phyloP scores from a whole-genome alignment of 2,329 filamentous ascomycete genomes.

The Endothia cerciana region DNA sequence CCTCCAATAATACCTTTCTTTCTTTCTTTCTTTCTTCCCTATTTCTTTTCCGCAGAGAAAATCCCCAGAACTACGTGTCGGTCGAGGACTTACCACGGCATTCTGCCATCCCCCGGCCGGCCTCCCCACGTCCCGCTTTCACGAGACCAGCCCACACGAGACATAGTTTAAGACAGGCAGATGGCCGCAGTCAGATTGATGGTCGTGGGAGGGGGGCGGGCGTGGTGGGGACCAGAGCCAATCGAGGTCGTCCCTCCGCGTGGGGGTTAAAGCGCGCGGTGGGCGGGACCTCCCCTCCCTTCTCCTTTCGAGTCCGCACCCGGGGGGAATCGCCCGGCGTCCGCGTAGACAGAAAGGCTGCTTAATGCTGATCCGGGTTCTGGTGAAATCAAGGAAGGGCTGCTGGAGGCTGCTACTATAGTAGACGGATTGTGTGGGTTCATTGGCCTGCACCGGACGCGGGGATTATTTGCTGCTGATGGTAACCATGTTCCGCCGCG shows the following conservation, averaged over 20 bases:
- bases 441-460: neutral
- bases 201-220: neutral
- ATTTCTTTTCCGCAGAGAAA: neutral
- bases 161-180: neutral
- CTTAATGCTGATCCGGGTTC: neutral
- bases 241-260: constrained; percentile 5
- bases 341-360: neutral
- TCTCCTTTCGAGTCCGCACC: neutral
- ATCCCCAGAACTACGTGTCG: neutral
- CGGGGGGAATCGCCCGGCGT: neutral
- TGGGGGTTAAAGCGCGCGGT: constrained; percentile 5
- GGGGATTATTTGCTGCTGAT: neutral
- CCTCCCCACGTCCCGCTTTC: constrained; percentile 10
- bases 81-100: constrained; percentile 3
- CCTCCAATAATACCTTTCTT: neutral
- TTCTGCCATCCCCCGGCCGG: neutral
- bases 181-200: neutral
- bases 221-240: constrained; percentile 4
- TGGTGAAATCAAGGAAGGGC: constrained; percentile 1
- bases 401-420: neutral
- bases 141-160: constrained; percentile 11
- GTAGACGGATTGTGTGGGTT: neutral
- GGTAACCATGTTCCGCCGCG: neutral
- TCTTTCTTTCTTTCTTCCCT: neutral
- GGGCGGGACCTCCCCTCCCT: neutral